These are phyloP conservation scores for Arctostaphylos glauca DNA, from an alignment of 148 eudicot genomes.

Conservation along the genomic window DNA sequence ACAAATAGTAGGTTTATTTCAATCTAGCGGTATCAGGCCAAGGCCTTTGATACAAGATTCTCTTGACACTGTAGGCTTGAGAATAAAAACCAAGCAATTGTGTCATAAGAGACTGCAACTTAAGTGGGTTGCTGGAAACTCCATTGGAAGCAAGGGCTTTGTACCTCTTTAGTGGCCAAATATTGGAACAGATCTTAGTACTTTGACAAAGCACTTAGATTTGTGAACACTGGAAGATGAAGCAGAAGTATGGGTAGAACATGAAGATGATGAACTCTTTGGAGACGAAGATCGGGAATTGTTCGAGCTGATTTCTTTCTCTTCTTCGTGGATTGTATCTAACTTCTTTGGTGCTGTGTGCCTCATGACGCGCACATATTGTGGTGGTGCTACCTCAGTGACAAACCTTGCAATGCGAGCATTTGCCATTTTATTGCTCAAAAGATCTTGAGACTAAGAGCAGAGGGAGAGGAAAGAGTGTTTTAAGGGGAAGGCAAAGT, in stretches of 20 bases:
- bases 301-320: constrained; percentile 26
- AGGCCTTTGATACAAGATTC: neutral
- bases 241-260: constrained; percentile 16
- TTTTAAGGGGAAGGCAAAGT: neutral
- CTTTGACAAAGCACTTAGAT: constrained; percentile 12
- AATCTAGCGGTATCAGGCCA: neutral
- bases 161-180: constrained; percentile 9
- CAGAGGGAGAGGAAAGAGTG: neutral
- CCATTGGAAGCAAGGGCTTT: neutral
- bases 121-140: neutral
- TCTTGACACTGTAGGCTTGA: neutral
- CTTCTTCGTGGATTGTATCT: constrained; percentile 49
- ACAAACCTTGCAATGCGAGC: constrained; percentile 39
- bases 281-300: neutral
- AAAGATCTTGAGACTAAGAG: neutral
- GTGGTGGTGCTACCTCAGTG: constrained; percentile 44
- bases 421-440: constrained; percentile 24
- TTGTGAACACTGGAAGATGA: constrained; percentile 4
- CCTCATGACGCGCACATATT: constrained; percentile 41
- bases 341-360: constrained; percentile 35
- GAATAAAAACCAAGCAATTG: neutral
- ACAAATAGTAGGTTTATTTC: constrained; percentile 2
- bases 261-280: neutral
- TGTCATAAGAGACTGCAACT: neutral
- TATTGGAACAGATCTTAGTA: constrained; percentile 3